Percentiles rank a stretch among this genome's conserved stretches.
These are phyloP conservation scores for Cardamine occulta DNA, from an alignment of 345 rosid species.

Conservation along the genomic window DNA sequence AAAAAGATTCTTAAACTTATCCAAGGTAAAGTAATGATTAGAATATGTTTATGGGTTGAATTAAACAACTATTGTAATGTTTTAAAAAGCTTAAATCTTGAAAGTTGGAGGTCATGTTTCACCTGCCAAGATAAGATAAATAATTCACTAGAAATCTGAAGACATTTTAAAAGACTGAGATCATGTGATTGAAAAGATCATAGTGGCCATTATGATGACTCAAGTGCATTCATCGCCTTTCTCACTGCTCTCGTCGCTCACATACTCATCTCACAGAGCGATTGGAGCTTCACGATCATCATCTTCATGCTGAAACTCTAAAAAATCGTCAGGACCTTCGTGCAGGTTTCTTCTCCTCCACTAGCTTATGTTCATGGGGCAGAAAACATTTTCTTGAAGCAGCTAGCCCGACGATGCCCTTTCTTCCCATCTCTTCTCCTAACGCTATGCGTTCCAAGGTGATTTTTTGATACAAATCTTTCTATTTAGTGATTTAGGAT, in stretches of 20 bases:
- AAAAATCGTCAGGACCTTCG: constrained; percentile 8
- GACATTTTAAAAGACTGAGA: neutral
- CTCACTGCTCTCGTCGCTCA: constrained; percentile 5
- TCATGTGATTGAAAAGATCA: constrained; percentile 11
- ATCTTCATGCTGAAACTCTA: constrained; percentile 11
- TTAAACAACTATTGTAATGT: constrained; percentile 2
- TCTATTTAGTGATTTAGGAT: no score
- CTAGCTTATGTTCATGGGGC: constrained; percentile 48
- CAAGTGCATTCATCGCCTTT: constrained; percentile 26
- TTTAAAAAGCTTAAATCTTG: neutral
- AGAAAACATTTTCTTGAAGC: constrained; percentile 54
- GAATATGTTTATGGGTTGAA: neutral
- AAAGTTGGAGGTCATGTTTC: neutral
- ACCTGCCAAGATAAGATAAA: neutral
- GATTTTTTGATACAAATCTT: neutral
- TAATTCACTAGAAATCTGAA: neutral
- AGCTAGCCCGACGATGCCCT: constrained; percentile 42
- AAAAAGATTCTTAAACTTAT: neutral
- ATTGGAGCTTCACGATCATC: constrained; percentile 36
- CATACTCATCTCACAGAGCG: constrained; percentile 2
- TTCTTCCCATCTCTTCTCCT: constrained; percentile 44
- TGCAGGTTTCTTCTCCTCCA: constrained; percentile 17
- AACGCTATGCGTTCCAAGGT: constrained; percentile 50
- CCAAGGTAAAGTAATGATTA: constrained; percentile 7
- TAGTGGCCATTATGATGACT: constrained; percentile 21